A percentile compares a stretch with the other conserved stretches of the same genome.
These are phyloP conservation scores for Leishmania tarentolae DNA, from an alignment of 208 protist genomes.

Conservation along the genomic window DNA sequence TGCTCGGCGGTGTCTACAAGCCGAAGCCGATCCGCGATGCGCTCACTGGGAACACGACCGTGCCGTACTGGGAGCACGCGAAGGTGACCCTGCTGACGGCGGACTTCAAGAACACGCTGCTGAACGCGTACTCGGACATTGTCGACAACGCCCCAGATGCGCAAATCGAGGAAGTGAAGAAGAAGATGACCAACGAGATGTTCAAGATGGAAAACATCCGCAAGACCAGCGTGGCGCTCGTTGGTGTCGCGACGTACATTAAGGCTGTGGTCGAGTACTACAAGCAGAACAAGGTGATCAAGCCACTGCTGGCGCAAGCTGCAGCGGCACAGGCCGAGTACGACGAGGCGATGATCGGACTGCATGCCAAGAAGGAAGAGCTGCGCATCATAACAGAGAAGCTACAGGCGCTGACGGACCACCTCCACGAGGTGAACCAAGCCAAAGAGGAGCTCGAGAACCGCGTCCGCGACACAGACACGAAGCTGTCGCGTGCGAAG, in stretches of 20 bases:
- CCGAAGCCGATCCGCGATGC: constrained; percentile 86
- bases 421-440: constrained; percentile 84
- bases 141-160: constrained; percentile 85
- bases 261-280: constrained; percentile 98
- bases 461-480: constrained; percentile 92
- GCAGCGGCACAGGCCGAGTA: constrained; percentile 88
- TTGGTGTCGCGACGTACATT: constrained; percentile 97
- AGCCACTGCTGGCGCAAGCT: constrained; percentile 91
- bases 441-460: constrained; percentile 93
- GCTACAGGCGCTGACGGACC: constrained; percentile 75
- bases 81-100: constrained; percentile 83
- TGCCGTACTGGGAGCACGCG: constrained; percentile 95
- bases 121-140: constrained; percentile 85
- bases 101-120: constrained; percentile 90
- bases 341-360: constrained; percentile 80
- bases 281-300: constrained; percentile 96
- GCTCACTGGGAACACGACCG: constrained; percentile 76
- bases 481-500: constrained; percentile 94
- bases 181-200: constrained; percentile 93
- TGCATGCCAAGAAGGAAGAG: constrained; percentile 93
- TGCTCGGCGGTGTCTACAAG: constrained; percentile 87
- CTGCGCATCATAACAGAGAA: constrained; percentile 92
- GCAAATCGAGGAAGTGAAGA: constrained; percentile 95
- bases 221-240: constrained; percentile 88
- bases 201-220: constrained; percentile 94